Evolutionary conservation across 2,329 filamentous ascomycete genomes (phyloP), one percentile per base, ranked within the genome.

Genomic region (Eurotiales sp.): DNA sequence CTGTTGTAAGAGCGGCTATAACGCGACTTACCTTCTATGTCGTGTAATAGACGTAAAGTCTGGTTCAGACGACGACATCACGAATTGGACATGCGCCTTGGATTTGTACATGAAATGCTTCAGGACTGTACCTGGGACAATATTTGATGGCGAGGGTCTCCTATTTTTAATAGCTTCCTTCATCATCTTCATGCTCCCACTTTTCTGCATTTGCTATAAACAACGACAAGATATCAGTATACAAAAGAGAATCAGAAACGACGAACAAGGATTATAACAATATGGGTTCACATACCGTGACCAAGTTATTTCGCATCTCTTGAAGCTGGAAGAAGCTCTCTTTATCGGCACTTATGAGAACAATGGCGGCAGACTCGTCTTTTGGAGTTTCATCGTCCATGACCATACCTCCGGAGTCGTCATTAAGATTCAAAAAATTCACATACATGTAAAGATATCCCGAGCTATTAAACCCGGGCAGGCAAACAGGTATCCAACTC

Each of bases 361-460:
- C 83, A 53, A 97, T 85, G 21, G 92, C 93, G n/a, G 95, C 84
- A 22, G 82, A 80, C 57, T 93, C 86, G 46, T 90, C 85, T 45
- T 74, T 68, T 17, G 67, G 69, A 8, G 65, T 55, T 54, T 71
- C 69, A 30, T 73, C 66, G 55, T 74, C 64, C 49, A 65, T 60
- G 50, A 71, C 67, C 12, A 49, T 21, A 23, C 69, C 69, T 50
- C 70, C 73, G 27, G 70, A 64, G n/a, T 72, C 75, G 21, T 77
- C 69, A 39, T 78, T 75, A 32, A 82, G 77, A 59, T 89, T 84
- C 55, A 99, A 81, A 68, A 97, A 99, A 75, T 89, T 96, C 65
- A 99, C 93, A 64, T 97, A 99, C 90, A 99, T 97, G 74, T 99
- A 96, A 1, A 99, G 79, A 65, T 95, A 99, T 22, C 93, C 95